Conservation (phyloP, 306 rosid species). For the Arachis stenosperma region DNA sequence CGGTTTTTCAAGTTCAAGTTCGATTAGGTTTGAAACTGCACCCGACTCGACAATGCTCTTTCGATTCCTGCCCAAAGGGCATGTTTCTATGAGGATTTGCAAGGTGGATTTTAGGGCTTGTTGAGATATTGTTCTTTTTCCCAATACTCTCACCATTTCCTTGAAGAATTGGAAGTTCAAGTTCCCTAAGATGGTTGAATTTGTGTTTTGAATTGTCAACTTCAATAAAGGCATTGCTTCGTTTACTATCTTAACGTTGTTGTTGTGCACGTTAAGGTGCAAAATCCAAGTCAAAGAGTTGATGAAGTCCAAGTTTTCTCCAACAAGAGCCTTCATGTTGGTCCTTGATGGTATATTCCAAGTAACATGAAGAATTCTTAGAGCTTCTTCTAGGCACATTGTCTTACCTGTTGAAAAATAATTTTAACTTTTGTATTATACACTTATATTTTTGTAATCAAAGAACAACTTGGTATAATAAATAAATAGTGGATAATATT, state of each 20-base stretch:
- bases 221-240: slow-evolving; percentile 57
- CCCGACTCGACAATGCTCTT: slow-evolving; percentile 60
- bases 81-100: slow-evolving; percentile 46
- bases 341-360: slow-evolving; percentile 39
- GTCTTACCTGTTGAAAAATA: neutral
- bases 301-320: slow-evolving; percentile 52
- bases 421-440: no score
- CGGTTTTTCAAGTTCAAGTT: slow-evolving; percentile 56
- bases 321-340: slow-evolving; percentile 40
- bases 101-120: slow-evolving; percentile 54
- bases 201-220: slow-evolving; percentile 39
- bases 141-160: slow-evolving; percentile 42
- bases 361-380: slow-evolving; percentile 48
- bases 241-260: slow-evolving; percentile 41
- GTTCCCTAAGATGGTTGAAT: slow-evolving; percentile 45
- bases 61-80: slow-evolving; percentile 61
- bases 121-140: slow-evolving; percentile 40
- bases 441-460: no score
- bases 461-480: no score
- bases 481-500: no score
- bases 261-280: slow-evolving; percentile 32
- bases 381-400: slow-evolving; percentile 47
- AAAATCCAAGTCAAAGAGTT: slow-evolving; percentile 65
- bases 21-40: slow-evolving; percentile 54
- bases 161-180: slow-evolving; percentile 58